These are phyloP conservation scores for Coniochaeta sp. DNA, from an alignment of 2,329 filamentous ascomycete species.

Conservation along the genomic window DNA sequence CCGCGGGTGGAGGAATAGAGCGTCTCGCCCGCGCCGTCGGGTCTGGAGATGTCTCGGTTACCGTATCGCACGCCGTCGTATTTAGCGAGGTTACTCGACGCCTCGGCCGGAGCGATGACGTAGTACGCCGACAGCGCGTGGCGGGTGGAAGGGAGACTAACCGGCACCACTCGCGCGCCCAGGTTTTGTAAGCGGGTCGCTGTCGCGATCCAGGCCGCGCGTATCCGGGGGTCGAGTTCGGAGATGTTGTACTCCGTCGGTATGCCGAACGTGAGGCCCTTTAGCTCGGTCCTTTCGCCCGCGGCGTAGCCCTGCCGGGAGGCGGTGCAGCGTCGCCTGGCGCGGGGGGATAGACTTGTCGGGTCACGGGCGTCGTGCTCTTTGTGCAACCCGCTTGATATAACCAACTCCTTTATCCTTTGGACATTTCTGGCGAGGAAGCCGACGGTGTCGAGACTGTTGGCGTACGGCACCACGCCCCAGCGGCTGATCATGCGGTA, in stretches of 20 bases:
- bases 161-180: conserved; percentile 67
- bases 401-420: conserved; percentile 43
- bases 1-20: conserved; percentile 73
- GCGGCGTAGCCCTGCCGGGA: conserved; percentile 19
- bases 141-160: conserved; percentile 77
- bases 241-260: conserved; percentile 80
- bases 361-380: conserved; percentile 65
- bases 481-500: conserved; percentile 82
- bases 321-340: conserved; percentile 41
- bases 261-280: conserved; percentile 44
- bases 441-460: conserved; percentile 86
- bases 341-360: conserved; percentile 55
- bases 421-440: conserved; percentile 54
- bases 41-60: conserved; percentile 25
- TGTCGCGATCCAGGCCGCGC: conserved; percentile 59
- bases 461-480: conserved; percentile 86
- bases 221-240: conserved; percentile 67
- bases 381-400: conserved; percentile 39
- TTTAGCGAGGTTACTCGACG: conserved; percentile 90
- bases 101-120: conserved; percentile 88
- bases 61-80: conserved; percentile 97
- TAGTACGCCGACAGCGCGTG: conserved; percentile 92
- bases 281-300: conserved; percentile 6
- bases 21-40: conserved; percentile 49
- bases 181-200: conserved; percentile 51